Base-by-base conservation (phyloP, 2,329 filamentous ascomycete species). In the Cladosporium austrohemisphaericum region DNA sequence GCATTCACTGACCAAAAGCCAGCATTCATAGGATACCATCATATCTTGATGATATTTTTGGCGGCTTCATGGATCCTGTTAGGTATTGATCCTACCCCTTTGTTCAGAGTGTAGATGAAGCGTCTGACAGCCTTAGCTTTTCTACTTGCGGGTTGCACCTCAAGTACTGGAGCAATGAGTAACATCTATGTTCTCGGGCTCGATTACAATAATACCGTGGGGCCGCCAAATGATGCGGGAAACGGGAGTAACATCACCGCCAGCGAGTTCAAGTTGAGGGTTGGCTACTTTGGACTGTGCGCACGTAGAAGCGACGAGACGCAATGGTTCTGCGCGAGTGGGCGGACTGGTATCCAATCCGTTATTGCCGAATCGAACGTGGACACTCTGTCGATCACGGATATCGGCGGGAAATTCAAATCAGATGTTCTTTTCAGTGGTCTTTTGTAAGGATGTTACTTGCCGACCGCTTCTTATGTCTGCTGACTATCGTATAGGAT, bases 271-370 rank as follows among this genome's bases (percentile, higher is more conserved):
- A n/a, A 29, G 25, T n/a, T 47, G 13, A 37, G 52, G 25, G 38
- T 41, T 38, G 49, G 52, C 6, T 54, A 54, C 29, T 49, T 54
- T 25, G 52, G 49, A n/a, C 6, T 54, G 18, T 54, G 52, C 25
- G 52, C 49, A 7, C 44, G 35, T 33, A 33, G 31, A 14, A 41
- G 20, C 11, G 16, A 26, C 19, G 20, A 49, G 13, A 31, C 26
- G 4, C 19, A n/a, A 13, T 54, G 52, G 52, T 32, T 38, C 13
- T 54, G 52, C 22, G 52, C 40, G 5, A 46, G 43, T 28, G 52
- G 41, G 16, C 26, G 16, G 18, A 41, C 41, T 25, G 49, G 47
- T 13, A 23, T 53, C 32, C 19, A 36, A 6, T 29, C 43, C 19
- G 43, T 48, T 25, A 37, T 51, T 20, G 22, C 16, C 19, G 41